These are phyloP conservation scores for Exophiala sp. DNA, from an alignment of 2,329 filamentous ascomycete genomes.

Conservation along the genomic window DNA sequence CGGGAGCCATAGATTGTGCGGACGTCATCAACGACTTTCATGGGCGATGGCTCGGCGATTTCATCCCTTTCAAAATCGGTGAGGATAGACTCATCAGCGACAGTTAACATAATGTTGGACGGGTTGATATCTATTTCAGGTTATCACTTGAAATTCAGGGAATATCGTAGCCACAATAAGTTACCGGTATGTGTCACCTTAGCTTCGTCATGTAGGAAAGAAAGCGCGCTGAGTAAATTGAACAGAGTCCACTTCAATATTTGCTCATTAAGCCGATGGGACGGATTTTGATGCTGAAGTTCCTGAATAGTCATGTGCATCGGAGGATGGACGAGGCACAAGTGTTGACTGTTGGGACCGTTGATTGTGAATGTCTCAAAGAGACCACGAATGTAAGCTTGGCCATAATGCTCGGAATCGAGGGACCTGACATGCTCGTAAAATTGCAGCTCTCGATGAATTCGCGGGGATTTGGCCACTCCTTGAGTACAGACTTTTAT, in stretches of 20 bases:
- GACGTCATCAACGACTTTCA: constrained; percentile 29
- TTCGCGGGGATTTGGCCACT: neutral
- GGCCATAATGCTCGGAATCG: constrained; percentile 6
- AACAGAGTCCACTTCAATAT: neutral
- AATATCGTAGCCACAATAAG: neutral
- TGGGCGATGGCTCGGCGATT: constrained; percentile 20
- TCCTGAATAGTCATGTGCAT: constrained; percentile 17
- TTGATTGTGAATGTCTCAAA: constrained; percentile 35
- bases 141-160: neutral
- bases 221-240: constrained; percentile 27
- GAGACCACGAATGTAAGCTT: constrained; percentile 30
- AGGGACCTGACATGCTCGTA: constrained; percentile 13
- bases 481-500: constrained; percentile 6
- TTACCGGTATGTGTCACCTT: constrained; percentile 33
- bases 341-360: constrained; percentile 32
- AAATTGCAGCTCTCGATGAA: constrained; percentile 10
- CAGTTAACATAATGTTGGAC: constrained; percentile 32
- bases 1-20: constrained; percentile 31
- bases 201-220: constrained; percentile 36
- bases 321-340: constrained; percentile 35
- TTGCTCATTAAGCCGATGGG: neutral
- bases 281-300: neutral
- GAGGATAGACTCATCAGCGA: constrained; percentile 32
- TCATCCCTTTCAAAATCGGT: constrained; percentile 29
- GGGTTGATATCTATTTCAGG: constrained; percentile 31